Conservation (phyloP, 352 stramenopile genomes). For the Globisporangium viniferum region DNA sequence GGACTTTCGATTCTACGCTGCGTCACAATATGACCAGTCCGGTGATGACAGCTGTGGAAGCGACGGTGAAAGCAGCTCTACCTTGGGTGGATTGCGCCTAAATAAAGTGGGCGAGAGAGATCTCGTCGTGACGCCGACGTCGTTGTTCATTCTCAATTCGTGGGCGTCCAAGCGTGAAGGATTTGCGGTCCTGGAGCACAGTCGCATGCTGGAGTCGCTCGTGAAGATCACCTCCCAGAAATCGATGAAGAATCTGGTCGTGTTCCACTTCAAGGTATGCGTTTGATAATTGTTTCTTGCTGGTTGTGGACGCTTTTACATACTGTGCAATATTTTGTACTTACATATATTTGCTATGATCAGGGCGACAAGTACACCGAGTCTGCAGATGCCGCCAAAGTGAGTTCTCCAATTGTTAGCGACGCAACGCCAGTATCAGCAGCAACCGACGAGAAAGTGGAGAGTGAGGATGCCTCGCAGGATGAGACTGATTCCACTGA, state of each 20-base stretch:
- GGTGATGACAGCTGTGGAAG: background rate
- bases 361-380: conserved; percentile 9
- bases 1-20: conserved; percentile 47
- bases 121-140: conserved; percentile 57
- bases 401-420: background rate
- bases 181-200: conserved; percentile 59
- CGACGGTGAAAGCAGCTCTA: background rate
- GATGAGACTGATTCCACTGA: background rate
- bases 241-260: conserved; percentile 54
- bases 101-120: conserved; percentile 54
- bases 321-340: background rate
- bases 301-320: background rate
- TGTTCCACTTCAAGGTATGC: conserved; percentile 77
- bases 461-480: background rate
- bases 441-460: background rate
- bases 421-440: background rate
- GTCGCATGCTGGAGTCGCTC: conserved; percentile 47
- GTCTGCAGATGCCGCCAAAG: conserved; percentile 2
- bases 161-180: conserved; percentile 40
- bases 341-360: background rate
- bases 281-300: background rate
- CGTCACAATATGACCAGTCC: conserved; percentile 26
- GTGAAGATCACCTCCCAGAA: conserved; percentile 54
- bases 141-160: conserved; percentile 45
- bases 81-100: background rate